Evolutionary conservation across 495 filamentous ascomycete genomes (phyloP).

Genomic region (Jackrogersella multiformis): DNA sequence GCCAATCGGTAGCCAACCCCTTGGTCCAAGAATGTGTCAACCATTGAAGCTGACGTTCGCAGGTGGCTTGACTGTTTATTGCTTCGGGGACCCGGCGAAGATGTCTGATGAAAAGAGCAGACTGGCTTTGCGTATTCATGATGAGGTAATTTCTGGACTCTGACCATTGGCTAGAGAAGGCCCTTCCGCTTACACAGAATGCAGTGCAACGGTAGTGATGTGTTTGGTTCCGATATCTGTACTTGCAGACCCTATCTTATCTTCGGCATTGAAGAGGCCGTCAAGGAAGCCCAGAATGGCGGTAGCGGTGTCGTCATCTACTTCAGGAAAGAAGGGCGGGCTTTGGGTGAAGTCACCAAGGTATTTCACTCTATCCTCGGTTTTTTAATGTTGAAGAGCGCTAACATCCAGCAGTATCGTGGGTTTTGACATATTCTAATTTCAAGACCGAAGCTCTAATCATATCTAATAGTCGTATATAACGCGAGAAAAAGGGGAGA

Average conservation of each 20-base stretch:
- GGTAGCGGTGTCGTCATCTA: constrained; percentile 98
- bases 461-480: constrained; percentile 73
- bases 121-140: constrained; percentile 90
- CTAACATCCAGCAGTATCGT: constrained; percentile 56
- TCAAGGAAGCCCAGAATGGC: constrained; percentile 94
- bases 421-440: constrained; percentile 37
- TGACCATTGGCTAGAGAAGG: constrained; percentile 15
- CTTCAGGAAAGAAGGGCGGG: constrained; percentile 97
- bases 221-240: constrained; percentile 98
- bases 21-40: constrained; percentile 2
- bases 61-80: constrained; percentile 95
- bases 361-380: constrained; percentile 49
- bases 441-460: constrained; percentile 44
- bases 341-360: constrained; percentile 97
- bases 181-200: constrained; percentile 45
- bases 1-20: constrained; percentile 70
- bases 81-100: constrained; percentile 92
- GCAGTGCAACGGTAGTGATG: constrained; percentile 93
- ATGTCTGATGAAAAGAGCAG: constrained; percentile 88
- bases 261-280: constrained; percentile 95
- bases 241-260: constrained; percentile 97
- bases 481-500: constrained; percentile 89
- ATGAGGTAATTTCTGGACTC: constrained; percentile 66
- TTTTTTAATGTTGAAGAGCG: constrained; percentile 4
- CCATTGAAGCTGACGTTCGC: constrained; percentile 44